Evolutionary conservation across 139 green algal species (phyloP), one percentile per base, ranked within the genome.

Genomic region (Eudorina sp.): DNA sequence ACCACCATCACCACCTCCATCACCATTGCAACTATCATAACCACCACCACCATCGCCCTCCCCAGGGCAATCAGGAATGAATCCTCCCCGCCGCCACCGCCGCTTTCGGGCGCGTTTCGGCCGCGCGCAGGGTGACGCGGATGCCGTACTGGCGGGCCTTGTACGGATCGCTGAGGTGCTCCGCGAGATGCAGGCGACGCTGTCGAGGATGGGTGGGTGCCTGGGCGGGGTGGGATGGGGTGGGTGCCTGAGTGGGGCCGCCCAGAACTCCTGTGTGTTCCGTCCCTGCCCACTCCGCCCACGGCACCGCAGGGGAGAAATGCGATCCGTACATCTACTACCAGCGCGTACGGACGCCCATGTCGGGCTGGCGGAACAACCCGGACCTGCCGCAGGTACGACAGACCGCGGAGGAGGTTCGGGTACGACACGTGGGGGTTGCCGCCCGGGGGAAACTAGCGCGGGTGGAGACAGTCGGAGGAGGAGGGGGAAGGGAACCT

Each of bases 241-340:
- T 78, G 5, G 36, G 14, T 78, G 13, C 36, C 38, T 53, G 38
- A n/a, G n/a, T n/a, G n/a, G n/a, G n/a, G n/a, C n/a, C n/a, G n/a
- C n/a, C n/a, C n/a, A n/a, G n/a, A n/a, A n/a, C n/a, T n/a, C n/a
- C n/a, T n/a, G n/a, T n/a, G n/a, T n/a, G n/a, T n/a, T 16, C 45
- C 27, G 45, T 62, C n/a, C 46, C 75, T 31, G 48, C 48, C 48
- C 2, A 9, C 58, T 21, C 58, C 18, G 58, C 58, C 23, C n/a
- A 29, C 36, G 13, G n/a, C 48, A 29, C 51, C 46, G 5, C 84
- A 89, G 85, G 89, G 34, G 90, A 92, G 53, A 73, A 84, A 58
- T 94, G 92, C 64, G 92, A 94, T 82, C 90, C 92, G 3, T 85
- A 90, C 58, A 77, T 93, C 19, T 94, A 94, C 88, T 94, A 93